These are phyloP conservation scores for Mycena pura DNA, from an alignment of 768 basidiomycete species.

Conservation along the genomic window DNA sequence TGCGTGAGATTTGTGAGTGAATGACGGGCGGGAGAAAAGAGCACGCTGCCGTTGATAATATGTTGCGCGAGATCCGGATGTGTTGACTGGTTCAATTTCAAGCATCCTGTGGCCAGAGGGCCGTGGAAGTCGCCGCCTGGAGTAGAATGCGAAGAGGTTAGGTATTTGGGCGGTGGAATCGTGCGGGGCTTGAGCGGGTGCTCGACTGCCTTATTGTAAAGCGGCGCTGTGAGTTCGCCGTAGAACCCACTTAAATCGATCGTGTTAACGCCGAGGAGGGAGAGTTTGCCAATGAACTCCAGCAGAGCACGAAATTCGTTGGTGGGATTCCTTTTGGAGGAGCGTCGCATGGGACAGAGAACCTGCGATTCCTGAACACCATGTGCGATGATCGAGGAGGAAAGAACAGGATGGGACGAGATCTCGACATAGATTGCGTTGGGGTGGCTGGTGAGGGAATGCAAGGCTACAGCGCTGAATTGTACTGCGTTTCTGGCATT, in stretches of 20 bases:
- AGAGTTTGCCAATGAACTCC: neutral
- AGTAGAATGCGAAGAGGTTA: too few species aligned
- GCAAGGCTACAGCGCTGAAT: neutral
- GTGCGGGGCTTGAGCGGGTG: too few species aligned
- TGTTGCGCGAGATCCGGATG: conserved; percentile 1
- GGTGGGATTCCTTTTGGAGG: neutral
- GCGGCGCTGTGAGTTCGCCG: too few species aligned
- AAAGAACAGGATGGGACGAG: conserved; percentile 1
- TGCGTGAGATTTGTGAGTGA: neutral
- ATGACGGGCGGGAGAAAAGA: neutral
- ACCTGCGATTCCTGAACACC: neutral
- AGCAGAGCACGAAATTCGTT: neutral
- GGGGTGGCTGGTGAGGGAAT: neutral
- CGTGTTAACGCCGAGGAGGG: neutral
- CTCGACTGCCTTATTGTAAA: too few species aligned
- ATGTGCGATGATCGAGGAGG: neutral
- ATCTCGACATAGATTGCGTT: conserved; percentile 9
- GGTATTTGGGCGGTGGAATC: too few species aligned
- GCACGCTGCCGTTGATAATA: conserved; percentile 4
- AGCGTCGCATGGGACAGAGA: conserved; percentile 9
- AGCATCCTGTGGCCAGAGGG: too few species aligned
- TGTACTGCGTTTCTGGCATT: conserved; percentile 1
- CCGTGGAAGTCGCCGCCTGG: too few species aligned
- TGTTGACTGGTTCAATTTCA: too few species aligned
- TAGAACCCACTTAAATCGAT: neutral